A percentile compares a stretch with the other conserved stretches of the same genome.
Evolutionary conservation across 306 rosid species (phyloP).

Genomic region (Pyrus bretschneideri): DNA sequence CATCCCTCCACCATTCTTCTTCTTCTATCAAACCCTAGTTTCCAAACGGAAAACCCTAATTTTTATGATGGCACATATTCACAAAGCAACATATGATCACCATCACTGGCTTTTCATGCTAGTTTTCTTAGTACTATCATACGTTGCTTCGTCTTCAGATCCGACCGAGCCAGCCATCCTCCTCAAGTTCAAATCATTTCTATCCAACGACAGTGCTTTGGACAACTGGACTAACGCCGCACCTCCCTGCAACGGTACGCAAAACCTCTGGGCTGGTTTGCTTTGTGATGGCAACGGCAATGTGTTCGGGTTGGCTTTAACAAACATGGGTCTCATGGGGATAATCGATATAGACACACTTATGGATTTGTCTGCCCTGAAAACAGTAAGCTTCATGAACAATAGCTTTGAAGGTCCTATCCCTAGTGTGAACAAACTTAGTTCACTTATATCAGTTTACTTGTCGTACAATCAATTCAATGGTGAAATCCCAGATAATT

Average conservation of each 20-base stretch:
- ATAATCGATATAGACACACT: slow-evolving; percentile 34
- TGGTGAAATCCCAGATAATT: slow-evolving; percentile 42
- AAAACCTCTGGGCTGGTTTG: slow-evolving; percentile 44
- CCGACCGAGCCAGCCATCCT: slow-evolving; percentile 26
- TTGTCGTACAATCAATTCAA: slow-evolving; percentile 48
- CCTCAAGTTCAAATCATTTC: slow-evolving; percentile 36
- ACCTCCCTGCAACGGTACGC: slow-evolving; percentile 19
- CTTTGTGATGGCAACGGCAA: slow-evolving; percentile 14
- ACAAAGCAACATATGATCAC: not conserved
- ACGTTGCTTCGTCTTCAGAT: slow-evolving; percentile 10
- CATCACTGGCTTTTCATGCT: slow-evolving; percentile 15
- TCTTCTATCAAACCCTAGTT: not conserved
- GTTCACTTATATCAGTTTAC: slow-evolving; percentile 35
- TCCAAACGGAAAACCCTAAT: not conserved
- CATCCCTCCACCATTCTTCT: not conserved
- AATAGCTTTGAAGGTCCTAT: slow-evolving; percentile 52
- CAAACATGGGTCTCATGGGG: slow-evolving; percentile 61
- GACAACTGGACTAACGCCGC: slow-evolving; percentile 28
- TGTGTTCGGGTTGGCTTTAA: slow-evolving; percentile 36
- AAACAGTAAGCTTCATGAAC: slow-evolving; percentile 46
- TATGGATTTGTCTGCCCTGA: slow-evolving; percentile 24
- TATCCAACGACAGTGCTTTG: slow-evolving; percentile 37
- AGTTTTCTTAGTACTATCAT: not conserved
- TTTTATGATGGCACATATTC: not conserved
- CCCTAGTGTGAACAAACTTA: slow-evolving; percentile 44